Evolutionary conservation across 2,329 filamentous ascomycete species (phyloP).

Genomic region (Colletotrichum chrysophilum): DNA sequence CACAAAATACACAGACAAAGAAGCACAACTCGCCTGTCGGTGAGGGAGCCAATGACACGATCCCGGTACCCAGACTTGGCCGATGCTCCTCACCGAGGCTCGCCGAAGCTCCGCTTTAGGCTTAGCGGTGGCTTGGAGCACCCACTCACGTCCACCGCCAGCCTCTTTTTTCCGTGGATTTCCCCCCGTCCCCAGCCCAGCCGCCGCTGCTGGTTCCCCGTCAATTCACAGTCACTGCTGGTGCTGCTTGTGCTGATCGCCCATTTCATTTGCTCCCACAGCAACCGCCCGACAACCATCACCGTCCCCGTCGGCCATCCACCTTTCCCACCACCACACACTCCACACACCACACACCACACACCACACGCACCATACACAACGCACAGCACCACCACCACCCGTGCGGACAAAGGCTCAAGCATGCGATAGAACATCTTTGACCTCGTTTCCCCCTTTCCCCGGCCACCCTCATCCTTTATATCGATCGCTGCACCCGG

Average conservation of each 20-base stretch:
- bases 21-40: neutral
- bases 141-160: neutral
- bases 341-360: neutral
- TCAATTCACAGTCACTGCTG: neutral
- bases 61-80: neutral
- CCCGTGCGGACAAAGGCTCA: slow-evolving; percentile 16
- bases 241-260: neutral
- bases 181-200: neutral
- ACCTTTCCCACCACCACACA: neutral
- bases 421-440: slow-evolving; percentile 5
- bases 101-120: neutral
- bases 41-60: neutral
- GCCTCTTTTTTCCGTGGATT: slow-evolving; percentile 6
- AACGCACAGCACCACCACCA: neutral
- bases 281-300: slow-evolving; percentile 22
- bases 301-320: neutral
- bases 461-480: neutral
- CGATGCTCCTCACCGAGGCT: neutral
- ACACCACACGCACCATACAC: neutral
- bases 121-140: neutral
- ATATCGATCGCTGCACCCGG: neutral
- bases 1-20: neutral
- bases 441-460: neutral
- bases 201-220: neutral
- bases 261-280: slow-evolving; percentile 22